Evolutionary conservation across 2,329 filamentous ascomycete species (phyloP).

Genomic region (Monilinia laxa): DNA sequence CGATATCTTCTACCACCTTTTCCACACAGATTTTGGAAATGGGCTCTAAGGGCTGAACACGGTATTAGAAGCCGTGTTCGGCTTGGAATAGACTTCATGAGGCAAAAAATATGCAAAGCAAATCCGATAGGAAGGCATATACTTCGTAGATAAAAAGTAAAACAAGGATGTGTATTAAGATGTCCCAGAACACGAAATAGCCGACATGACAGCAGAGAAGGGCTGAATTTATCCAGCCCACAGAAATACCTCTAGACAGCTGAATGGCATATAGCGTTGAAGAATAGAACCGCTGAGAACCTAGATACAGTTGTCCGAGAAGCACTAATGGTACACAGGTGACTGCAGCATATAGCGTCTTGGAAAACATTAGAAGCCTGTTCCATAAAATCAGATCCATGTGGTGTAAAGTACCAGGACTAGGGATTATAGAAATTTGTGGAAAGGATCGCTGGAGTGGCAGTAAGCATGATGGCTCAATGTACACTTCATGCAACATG

Average conservation of each 20-base stretch:
- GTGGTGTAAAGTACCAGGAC: neutral
- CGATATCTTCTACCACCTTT: neutral
- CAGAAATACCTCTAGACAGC: neutral
- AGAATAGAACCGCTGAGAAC: neutral
- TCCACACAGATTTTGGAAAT: constrained; percentile 5
- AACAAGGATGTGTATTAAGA: constrained; percentile 1
- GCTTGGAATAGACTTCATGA: neutral
- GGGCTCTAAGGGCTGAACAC: constrained; percentile 4
- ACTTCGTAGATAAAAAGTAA: constrained; percentile 1
- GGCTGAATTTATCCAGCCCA: neutral
- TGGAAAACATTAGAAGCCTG: neutral
- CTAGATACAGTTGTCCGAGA: constrained; percentile 2
- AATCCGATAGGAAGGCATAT: constrained; percentile 12
- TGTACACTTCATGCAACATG: neutral
- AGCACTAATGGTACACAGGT: constrained; percentile 6
- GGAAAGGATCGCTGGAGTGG: neutral
- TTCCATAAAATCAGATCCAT: neutral
- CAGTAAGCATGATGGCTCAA: neutral
- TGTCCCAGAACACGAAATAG: neutral
- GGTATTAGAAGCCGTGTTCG: constrained; percentile 1
- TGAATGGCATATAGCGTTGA: neutral
- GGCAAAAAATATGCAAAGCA: constrained; percentile 13
- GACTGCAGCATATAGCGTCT: constrained; percentile 9
- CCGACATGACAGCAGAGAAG: constrained; percentile 4
- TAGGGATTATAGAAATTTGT: neutral